phyloP scores from a whole-genome alignment of 805 yeast genomes.

The Lipomyces japonicus region DNA sequence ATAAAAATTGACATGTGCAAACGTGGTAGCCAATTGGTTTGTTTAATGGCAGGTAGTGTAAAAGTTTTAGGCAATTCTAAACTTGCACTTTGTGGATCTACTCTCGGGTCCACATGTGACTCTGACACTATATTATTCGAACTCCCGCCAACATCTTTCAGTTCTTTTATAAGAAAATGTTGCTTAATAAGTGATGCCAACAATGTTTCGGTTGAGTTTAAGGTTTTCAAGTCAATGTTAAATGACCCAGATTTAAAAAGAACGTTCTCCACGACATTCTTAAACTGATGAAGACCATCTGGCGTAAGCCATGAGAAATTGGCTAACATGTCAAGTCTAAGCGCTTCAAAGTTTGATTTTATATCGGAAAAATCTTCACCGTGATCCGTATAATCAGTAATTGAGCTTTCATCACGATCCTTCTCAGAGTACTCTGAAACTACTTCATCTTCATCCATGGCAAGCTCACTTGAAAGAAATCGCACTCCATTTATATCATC shows the following conservation, averaged over 20 bases:
- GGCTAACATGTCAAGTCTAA: neutral
- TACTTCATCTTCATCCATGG: neutral
- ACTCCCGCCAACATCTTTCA: neutral
- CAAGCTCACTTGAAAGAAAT: neutral
- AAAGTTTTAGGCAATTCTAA: no score
- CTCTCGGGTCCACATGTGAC: no score
- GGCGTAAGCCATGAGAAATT: neutral
- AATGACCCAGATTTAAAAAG: neutral
- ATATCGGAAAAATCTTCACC: neutral
- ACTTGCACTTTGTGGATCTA: no score
- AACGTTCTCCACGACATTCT: neutral
- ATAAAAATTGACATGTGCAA: no score
- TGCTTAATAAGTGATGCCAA: neutral
- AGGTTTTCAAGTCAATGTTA: neutral
- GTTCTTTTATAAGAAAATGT: neutral
- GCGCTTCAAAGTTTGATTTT: neutral
- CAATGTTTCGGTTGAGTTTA: neutral
- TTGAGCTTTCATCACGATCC: neutral
- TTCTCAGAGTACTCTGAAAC: neutral
- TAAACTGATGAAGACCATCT: neutral
- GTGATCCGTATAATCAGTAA: no score
- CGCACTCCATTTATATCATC: neutral
- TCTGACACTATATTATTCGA: neutral
- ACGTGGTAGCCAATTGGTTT: no score
- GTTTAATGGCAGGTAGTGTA: no score